Base-by-base conservation (phyloP, 2,329 filamentous ascomycete species). In the Capronia americana region DNA sequence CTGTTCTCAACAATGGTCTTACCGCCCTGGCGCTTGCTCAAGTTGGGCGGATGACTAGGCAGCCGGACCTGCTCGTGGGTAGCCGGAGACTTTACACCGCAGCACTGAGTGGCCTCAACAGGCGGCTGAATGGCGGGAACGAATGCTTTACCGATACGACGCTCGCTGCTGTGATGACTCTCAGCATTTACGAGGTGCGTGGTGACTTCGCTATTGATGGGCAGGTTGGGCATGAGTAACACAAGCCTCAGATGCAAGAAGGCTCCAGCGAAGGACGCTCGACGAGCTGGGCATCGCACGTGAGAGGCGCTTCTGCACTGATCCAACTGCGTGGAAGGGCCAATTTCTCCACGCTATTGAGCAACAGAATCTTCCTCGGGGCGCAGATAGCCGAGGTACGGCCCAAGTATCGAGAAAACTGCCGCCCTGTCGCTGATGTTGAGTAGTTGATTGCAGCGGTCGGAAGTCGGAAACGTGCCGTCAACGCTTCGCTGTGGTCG, bases 171-270 rank as follows among this genome's bases (percentile, higher is more conserved):
- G 61, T 60, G 20, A 57, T 55, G 26, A 51, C 48, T 12, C 54
- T 67, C 38, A 64, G 32, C 17, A 34, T 63, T 10, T 67, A 64
- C 54, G 65, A 67, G 61, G 61, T 61, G 12, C n/a, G 65, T 54
- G 34, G 30, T 41, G 26, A 26, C 30, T 38, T 51, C 4, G 53
- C 23, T 55, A n/a, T 32, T 2, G 1, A 30, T 4, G 28, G 28
- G 12, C 8, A 32, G 10, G 1, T 12, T 53, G n/a, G 17, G 3
- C 8, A 12, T 20, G 1, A n/a, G 38, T 26, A 28, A 64, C 14
- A n/a, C 23, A 20, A 32, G n/a, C 20, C 4, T 10, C 20, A 67
- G 48, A 64, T 48, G 46, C 59, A 61, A 38, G 55, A 55, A 46
- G 61, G 41, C 46, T 34, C 61, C 38, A 44, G 32, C 8, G 26